A percentile compares a stretch with the other conserved stretches of the same genome.
These are phyloP conservation scores for Penicillium lagena DNA, from an alignment of 495 filamentous ascomycete genomes.

Conservation along the genomic window DNA sequence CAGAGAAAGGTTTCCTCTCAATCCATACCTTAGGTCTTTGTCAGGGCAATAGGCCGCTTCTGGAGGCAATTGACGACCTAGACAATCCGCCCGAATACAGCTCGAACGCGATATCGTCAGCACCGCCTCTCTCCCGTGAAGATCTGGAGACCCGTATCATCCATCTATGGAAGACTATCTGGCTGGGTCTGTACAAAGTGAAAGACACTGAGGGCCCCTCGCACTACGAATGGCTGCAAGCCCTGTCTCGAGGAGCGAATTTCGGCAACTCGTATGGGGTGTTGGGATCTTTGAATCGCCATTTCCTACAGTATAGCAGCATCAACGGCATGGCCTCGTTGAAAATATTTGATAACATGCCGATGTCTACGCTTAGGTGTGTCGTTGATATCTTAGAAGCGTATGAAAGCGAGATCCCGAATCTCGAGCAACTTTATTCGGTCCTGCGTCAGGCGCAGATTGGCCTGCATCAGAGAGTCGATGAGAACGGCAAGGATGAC, in stretches of 20 bases:
- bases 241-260: constrained; percentile 12
- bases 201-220: constrained; percentile 5
- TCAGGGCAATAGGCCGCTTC: no score
- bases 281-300: constrained; percentile 1
- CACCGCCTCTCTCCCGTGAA: neutral
- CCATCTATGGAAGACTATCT: constrained; percentile 13
- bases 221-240: constrained; percentile 10
- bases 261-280: constrained; percentile 2
- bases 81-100: neutral
- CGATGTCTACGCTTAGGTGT: constrained; percentile 11
- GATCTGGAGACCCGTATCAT: constrained; percentile 13
- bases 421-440: constrained; percentile 8
- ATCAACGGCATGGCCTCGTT: constrained; percentile 11
- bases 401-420: constrained; percentile 13
- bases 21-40: no score
- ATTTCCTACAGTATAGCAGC: neutral
- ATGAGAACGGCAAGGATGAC: neutral
- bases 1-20: no score
- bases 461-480: neutral
- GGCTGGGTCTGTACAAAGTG: constrained; percentile 15
- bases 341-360: constrained; percentile 10
- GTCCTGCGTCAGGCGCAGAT: constrained; percentile 7
- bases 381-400: constrained; percentile 13
- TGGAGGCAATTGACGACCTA: no score
- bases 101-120: neutral